phyloP scores from a whole-genome alignment of 768 basidiomycete species.

The Hebeloma cylindrosporum region DNA sequence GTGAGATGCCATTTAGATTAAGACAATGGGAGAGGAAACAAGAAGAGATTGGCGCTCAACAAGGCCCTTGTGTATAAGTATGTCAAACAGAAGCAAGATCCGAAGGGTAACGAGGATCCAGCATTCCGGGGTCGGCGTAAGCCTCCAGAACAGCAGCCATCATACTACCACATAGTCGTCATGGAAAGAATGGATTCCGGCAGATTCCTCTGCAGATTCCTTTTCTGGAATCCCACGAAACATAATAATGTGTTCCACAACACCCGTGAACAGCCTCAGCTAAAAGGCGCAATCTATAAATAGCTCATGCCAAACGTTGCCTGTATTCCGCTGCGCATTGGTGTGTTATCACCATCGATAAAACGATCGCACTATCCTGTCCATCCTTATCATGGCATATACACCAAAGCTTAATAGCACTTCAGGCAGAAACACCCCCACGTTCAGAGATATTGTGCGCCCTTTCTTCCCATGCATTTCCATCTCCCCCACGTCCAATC shows the following conservation, averaged over 20 bases:
- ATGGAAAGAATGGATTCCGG: too few relatives aligned
- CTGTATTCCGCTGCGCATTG: conserved; percentile 6
- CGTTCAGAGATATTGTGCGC: conserved; percentile 31
- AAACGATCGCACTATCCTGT: conserved; percentile 9
- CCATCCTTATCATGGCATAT: conserved; percentile 20
- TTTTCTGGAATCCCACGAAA: too few relatives aligned
- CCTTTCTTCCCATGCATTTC: conserved; percentile 40
- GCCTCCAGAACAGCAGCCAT: too few relatives aligned
- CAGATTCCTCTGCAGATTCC: too few relatives aligned
- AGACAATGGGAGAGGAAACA: conserved; percentile 7
- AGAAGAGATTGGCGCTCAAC: background rate
- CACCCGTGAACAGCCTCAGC: too few relatives aligned
- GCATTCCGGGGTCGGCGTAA: too few relatives aligned
- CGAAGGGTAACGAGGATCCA: too few relatives aligned
- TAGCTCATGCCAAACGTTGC: background rate
- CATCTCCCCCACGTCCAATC: conserved; percentile 45
- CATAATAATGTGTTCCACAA: too few relatives aligned
- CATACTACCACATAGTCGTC: too few relatives aligned
- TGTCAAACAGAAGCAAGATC: conserved; percentile 21
- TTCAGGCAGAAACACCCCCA: conserved; percentile 31
- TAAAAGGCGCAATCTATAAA: background rate
- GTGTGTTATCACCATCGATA: conserved; percentile 18
- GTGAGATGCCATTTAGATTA: conserved; percentile 28
- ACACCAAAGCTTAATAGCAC: conserved; percentile 17
- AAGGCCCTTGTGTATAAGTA: conserved; percentile 7